Base-by-base conservation (phyloP, 2,329 filamentous ascomycete species). In the Arthrobotrys entomopaga region DNA sequence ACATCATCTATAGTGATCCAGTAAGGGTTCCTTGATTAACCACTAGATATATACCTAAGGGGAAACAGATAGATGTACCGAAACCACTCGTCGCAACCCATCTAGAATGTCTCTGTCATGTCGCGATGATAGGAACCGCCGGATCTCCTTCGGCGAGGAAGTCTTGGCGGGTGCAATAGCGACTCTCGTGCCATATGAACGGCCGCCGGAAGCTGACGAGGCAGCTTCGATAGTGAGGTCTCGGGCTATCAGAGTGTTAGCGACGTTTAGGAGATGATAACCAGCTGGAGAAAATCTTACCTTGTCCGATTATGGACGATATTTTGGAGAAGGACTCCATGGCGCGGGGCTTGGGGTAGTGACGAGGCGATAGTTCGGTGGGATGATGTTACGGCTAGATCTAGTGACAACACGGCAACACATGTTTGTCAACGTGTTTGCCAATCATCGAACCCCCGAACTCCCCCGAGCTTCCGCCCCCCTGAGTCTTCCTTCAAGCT, bases 241-340 rank as follows among this genome's bases (percentile, higher is more conserved):
- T 83, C 95, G 91, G 81, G 95, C 95, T 97, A 71, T 26, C 43
- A 54, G 22, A 46, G 16, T 60, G 64, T 50, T 48, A 53, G 40
- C 15, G 20, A 53, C 22, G 34, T 16, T 65, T 56, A 24, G 3
- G 15, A 38, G 15, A 38, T 1, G 1, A 57, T 42, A 29, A 73
- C 29, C 22, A n/a, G 5, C 16, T 1, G 1, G 24, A 22, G n/a
- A 3, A 16, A 22, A 22, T 20, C 10, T 29, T 29, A 96, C 94
- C 93, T 83, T 91, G 95, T 85, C 98, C 95, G 82, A 99, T 89
- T 83, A 98, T 88, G 81, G 89, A 92, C 78, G 93, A 96, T 82
- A 99, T 96, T 80, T 91, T 88, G 77, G 94, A 93, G 81, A 98
- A 93, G 20, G 94, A 96, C 87, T 99, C 95, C 95, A 99, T 99